Percentiles rank a stretch among this genome's conserved stretches.
phyloP scores from a whole-genome alignment of 441 rosid genomes.

The Erodium trifolium region DNA sequence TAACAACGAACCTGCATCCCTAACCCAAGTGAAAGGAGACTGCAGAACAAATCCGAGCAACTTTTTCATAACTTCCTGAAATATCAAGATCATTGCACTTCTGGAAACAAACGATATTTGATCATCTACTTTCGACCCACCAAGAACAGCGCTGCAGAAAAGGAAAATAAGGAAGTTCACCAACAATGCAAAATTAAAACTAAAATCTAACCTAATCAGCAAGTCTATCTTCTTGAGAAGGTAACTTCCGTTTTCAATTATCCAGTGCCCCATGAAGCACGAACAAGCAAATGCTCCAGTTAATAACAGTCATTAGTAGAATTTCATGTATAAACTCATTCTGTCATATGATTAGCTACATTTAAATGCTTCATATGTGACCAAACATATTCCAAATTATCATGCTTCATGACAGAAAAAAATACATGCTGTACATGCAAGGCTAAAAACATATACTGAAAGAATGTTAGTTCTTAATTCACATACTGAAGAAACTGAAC shows the following conservation, averaged over 20 bases:
- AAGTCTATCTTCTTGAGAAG: not conserved
- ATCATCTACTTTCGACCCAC: constrained; percentile 51
- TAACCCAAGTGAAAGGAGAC: constrained; percentile 57
- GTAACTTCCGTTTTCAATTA: not conserved
- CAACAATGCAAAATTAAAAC: constrained; percentile 7
- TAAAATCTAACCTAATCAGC: not conserved
- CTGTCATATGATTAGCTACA: not conserved
- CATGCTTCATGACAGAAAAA: constrained; percentile 7
- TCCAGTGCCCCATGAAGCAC: no score
- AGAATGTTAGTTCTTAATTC: constrained; percentile 13
- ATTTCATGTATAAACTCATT: not conserved
- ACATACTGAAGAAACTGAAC: constrained; percentile 66
- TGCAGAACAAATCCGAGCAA: constrained; percentile 44
- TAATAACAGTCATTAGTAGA: not conserved
- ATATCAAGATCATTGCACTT: constrained; percentile 42
- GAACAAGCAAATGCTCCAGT: not conserved
- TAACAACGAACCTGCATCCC: constrained; percentile 40
- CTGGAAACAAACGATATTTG: constrained; percentile 49
- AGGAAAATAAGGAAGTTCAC: constrained; percentile 20
- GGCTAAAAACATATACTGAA: not conserved
- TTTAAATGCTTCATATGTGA: constrained; percentile 5
- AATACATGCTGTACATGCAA: not conserved
- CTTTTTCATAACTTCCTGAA: constrained; percentile 39
- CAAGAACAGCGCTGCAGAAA: constrained; percentile 66
- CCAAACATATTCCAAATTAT: not conserved